Percentiles rank a stretch among this genome's conserved stretches.
Conservation (phyloP, 2,329 filamentous ascomycete species). For the Fusarium goolgardi region DNA sequence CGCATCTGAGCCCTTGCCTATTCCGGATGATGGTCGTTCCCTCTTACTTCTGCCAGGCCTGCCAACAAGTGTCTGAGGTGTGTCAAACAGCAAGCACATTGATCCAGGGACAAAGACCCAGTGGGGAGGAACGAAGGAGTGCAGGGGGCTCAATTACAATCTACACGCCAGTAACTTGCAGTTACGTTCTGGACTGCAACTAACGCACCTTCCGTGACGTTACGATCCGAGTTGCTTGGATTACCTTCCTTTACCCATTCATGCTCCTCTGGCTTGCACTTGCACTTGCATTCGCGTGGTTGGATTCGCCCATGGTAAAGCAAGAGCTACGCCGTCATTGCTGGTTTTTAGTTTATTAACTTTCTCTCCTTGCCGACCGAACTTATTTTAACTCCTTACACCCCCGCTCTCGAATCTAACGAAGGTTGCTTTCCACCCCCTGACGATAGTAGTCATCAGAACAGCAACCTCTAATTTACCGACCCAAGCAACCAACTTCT, state of each 20-base stretch:
- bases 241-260: constrained; percentile 8
- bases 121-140: constrained; percentile 22
- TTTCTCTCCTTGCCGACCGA: neutral
- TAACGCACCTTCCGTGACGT: constrained; percentile 26
- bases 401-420: constrained; percentile 38
- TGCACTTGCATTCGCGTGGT: constrained; percentile 26
- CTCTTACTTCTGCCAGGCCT: constrained; percentile 34
- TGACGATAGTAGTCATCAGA: constrained; percentile 32
- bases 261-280: constrained; percentile 33
- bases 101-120: constrained; percentile 36
- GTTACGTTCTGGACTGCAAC: constrained; percentile 13
- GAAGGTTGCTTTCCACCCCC: constrained; percentile 36
- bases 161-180: constrained; percentile 16
- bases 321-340: constrained; percentile 17
- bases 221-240: constrained; percentile 8
- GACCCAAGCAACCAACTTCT: constrained; percentile 22
- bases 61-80: constrained; percentile 27
- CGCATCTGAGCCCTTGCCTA: constrained; percentile 40
- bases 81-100: constrained; percentile 39
- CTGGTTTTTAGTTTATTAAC: constrained; percentile 7
- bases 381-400: constrained; percentile 36
- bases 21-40: constrained; percentile 35
- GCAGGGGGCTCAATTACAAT: constrained; percentile 28
- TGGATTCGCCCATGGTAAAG: constrained; percentile 1
- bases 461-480: constrained; percentile 39